Evolutionary conservation across 2,329 filamentous ascomycete species (phyloP).

Genomic region (Claviceps purpurea): DNA sequence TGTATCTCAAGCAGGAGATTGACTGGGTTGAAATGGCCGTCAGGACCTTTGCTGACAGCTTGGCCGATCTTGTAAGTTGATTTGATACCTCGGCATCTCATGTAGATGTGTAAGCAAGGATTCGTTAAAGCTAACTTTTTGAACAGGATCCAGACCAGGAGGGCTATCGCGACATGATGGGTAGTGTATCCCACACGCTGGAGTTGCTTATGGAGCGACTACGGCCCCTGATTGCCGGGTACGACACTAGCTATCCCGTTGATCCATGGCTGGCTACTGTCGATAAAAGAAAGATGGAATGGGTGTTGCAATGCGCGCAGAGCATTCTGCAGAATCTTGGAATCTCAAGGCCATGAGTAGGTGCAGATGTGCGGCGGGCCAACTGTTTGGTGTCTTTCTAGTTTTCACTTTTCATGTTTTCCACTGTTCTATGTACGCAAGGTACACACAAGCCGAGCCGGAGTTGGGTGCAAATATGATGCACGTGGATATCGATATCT

Average conservation of each 20-base stretch:
- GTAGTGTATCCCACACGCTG: constrained; percentile 26
- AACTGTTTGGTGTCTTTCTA: background rate
- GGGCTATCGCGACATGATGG: constrained; percentile 22
- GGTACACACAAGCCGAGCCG: too few relatives aligned
- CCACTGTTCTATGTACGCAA: too few relatives aligned
- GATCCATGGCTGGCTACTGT: constrained; percentile 26
- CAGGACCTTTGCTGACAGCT: constrained; percentile 34
- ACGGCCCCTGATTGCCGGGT: constrained; percentile 20
- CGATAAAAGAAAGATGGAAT: constrained; percentile 25
- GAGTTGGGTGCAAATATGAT: background rate
- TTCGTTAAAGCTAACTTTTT: constrained; percentile 8
- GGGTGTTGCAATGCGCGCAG: constrained; percentile 24
- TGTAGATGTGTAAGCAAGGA: background rate
- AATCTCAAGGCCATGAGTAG: constrained; percentile 16
- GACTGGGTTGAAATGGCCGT: constrained; percentile 48
- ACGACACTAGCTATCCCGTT: constrained; percentile 23
- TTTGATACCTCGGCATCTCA: too few relatives aligned
- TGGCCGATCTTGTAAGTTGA: constrained; percentile 37
- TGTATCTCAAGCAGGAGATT: constrained; percentile 41
- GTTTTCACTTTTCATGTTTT: background rate
- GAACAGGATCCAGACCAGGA: constrained; percentile 25
- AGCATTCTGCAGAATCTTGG: constrained; percentile 22
- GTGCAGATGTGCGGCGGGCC: too few relatives aligned
- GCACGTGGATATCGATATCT: background rate
- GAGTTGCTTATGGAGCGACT: constrained; percentile 23